A percentile compares a stretch with the other conserved stretches of the same genome.
phyloP scores from a whole-genome alignment of 306 rosid species.

The Vigna nakashimae region DNA sequence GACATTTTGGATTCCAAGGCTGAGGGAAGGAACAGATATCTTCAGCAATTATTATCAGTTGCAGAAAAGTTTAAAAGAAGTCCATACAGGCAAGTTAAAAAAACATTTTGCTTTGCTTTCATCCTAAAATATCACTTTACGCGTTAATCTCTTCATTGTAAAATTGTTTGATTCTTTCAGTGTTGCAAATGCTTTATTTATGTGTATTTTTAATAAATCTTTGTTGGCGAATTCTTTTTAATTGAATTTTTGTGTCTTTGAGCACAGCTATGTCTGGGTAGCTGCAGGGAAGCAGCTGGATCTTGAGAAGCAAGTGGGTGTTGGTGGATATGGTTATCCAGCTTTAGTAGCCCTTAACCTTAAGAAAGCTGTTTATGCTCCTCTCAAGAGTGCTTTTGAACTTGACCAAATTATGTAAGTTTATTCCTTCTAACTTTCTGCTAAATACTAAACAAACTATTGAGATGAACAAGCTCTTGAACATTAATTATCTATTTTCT shows the following conservation, averaged over 20 bases:
- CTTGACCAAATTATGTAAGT: conserved; percentile 85
- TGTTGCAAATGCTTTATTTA: conserved; percentile 22
- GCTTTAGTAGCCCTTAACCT: conserved; percentile 91
- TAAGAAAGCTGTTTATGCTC: conserved; percentile 92
- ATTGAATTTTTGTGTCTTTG: neutral
- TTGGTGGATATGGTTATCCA: conserved; percentile 99
- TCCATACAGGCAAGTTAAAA: conserved; percentile 78
- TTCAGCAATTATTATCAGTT: conserved; percentile 80
- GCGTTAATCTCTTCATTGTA: conserved; percentile 7
- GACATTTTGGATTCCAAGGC: conserved; percentile 98
- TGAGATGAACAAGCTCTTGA: conserved; percentile 23
- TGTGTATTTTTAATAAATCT: neutral
- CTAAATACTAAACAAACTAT: conserved; percentile 18
- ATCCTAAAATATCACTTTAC: neutral
- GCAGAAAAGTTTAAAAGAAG: conserved; percentile 93
- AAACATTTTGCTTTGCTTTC: conserved; percentile 20
- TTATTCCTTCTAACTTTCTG: conserved; percentile 4
- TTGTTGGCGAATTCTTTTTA: neutral
- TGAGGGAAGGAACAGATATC: conserved; percentile 87
- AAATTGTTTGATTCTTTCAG: neutral
- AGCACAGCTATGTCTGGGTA: conserved; percentile 85
- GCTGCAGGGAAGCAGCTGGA: conserved; percentile 94
- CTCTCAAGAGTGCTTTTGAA: conserved; percentile 96
- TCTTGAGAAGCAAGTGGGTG: conserved; percentile 89
- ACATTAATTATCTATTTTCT: conserved; percentile 37